These are phyloP conservation scores for Biancaea sappan DNA, from an alignment of 306 rosid species.

Conservation along the genomic window DNA sequence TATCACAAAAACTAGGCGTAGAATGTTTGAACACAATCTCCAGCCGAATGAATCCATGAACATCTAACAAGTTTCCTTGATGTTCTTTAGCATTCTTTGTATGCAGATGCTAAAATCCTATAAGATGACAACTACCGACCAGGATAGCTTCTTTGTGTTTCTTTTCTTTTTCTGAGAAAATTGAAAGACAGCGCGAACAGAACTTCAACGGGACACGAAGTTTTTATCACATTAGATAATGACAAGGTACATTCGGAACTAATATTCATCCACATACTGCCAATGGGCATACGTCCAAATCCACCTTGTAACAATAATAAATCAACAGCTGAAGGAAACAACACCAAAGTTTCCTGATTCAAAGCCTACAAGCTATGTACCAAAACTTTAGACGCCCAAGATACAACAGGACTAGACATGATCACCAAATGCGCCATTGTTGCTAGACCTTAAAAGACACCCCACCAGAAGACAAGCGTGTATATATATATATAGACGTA, in stretches of 20 bases:
- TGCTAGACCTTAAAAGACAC: background rate
- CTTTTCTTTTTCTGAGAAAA: background rate
- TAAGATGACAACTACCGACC: background rate
- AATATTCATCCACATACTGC: conserved; percentile 28
- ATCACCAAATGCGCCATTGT: conserved; percentile 27
- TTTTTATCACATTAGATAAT: conserved; percentile 28
- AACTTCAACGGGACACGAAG: conserved; percentile 11
- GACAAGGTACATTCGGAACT: conserved; percentile 9
- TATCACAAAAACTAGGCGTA: background rate
- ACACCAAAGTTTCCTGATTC: conserved; percentile 31
- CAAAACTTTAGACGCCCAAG: conserved; percentile 26
- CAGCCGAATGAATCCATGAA: conserved; percentile 4
- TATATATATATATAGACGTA: background rate
- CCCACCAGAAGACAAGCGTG: background rate
- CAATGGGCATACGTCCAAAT: conserved; percentile 37
- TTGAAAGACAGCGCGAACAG: background rate
- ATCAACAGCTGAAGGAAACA: conserved; percentile 18
- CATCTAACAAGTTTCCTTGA: background rate
- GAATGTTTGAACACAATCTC: too few species aligned
- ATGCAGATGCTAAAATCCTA: background rate
- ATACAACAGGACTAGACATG: background rate
- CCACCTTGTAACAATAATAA: conserved; percentile 38
- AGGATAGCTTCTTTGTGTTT: background rate
- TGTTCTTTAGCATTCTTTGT: too few species aligned
- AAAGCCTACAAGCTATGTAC: conserved; percentile 38